Evolutionary conservation across 768 basidiomycete species (phyloP).

Genomic region (Gloeostereum incarnatum): DNA sequence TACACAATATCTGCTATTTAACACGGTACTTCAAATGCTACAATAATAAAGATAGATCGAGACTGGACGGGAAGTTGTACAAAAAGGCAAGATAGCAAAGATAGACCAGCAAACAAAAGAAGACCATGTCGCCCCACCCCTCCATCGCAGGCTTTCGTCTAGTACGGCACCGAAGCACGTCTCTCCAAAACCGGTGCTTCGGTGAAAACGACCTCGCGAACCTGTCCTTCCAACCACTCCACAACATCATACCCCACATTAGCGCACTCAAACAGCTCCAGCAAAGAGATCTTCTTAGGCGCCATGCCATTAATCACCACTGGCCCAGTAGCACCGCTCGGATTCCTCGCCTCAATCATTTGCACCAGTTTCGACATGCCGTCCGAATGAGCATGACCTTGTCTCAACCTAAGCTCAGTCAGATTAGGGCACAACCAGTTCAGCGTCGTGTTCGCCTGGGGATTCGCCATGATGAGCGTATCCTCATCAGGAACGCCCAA

Average conservation of each 20-base stretch:
- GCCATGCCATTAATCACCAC: constrained; percentile 34
- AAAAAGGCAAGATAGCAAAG: too few relatives aligned
- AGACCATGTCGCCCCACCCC: too few relatives aligned
- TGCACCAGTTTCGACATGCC: constrained; percentile 60
- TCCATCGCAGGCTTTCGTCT: too few relatives aligned
- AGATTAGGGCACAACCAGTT: constrained; percentile 60
- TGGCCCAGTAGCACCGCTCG: constrained; percentile 22
- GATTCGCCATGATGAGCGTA: constrained; percentile 6
- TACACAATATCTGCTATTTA: too few relatives aligned
- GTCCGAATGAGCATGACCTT: constrained; percentile 57
- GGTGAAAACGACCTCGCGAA: constrained; percentile 53
- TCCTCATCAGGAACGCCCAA: constrained; percentile 58
- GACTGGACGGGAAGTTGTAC: too few relatives aligned
- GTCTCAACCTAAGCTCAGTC: constrained; percentile 48
- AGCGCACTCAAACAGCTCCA: constrained; percentile 62
- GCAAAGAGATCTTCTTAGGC: constrained; percentile 40
- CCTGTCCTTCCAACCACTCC: constrained; percentile 52
- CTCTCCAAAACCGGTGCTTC: too few relatives aligned
- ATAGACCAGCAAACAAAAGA: too few relatives aligned
- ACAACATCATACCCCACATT: constrained; percentile 61
- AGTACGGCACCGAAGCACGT: too few relatives aligned
- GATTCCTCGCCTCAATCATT: constrained; percentile 67
- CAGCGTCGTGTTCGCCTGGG: constrained; percentile 2
- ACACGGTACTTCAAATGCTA: too few relatives aligned
- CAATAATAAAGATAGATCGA: too few relatives aligned